Percentiles rank a stretch among this genome's conserved stretches.
Evolutionary conservation across 1,284 basidiomycete genomes (phyloP).

Genomic region (Porodaedalea pini): DNA sequence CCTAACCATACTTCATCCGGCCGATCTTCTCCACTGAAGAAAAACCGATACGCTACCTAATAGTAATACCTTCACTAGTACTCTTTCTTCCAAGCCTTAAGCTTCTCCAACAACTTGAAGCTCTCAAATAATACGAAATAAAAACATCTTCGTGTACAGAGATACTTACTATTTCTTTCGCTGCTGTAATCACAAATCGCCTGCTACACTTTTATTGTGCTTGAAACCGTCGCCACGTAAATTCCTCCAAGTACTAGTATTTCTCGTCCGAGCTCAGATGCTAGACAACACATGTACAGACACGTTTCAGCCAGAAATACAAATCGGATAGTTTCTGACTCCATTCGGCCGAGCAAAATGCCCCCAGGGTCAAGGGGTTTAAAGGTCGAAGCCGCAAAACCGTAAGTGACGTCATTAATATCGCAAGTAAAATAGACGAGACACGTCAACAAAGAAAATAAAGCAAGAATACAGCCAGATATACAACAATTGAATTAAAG

Average conservation of each 20-base stretch:
- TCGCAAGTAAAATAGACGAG: too few species aligned
- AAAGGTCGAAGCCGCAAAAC: too few species aligned
- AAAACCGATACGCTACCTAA: too few species aligned
- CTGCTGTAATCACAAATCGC: too few species aligned
- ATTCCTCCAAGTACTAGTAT: background rate
- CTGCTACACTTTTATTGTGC: background rate
- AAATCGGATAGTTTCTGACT: background rate
- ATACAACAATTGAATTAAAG: background rate
- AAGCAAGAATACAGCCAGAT: too few species aligned
- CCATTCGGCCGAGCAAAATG: background rate
- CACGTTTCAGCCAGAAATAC: too few species aligned
- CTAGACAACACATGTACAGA: background rate
- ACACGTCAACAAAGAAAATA: too few species aligned
- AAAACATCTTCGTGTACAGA: too few species aligned
- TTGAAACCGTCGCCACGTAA: background rate
- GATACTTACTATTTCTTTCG: too few species aligned
- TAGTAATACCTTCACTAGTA: background rate
- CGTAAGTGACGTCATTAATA: too few species aligned
- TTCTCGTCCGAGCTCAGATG: background rate
- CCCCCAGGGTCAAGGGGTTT: background rate
- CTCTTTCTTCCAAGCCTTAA: background rate
- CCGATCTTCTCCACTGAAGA: background rate
- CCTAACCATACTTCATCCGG: too few species aligned
- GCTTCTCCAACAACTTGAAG: background rate
- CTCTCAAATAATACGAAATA: background rate